phyloP scores from a whole-genome alignment of 176 grass and related monocot species.

The Paspalum vaginatum region DNA sequence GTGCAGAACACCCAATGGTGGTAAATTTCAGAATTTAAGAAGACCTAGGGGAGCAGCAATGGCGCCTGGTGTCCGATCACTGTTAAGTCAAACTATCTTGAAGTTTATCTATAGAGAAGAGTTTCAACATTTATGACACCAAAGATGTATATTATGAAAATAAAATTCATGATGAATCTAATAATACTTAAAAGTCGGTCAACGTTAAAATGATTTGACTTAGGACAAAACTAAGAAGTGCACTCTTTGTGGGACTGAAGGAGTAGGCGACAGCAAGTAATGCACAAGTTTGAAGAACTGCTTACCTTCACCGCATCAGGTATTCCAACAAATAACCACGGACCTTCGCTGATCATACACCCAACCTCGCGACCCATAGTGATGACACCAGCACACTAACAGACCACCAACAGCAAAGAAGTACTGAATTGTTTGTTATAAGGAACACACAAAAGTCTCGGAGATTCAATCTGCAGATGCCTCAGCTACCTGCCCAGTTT shows the following conservation, averaged over 20 bases:
- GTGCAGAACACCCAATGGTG: background rate
- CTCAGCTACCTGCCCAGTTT: slow-evolving; percentile 85
- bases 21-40: background rate
- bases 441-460: slow-evolving; percentile 23
- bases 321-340: slow-evolving; percentile 87
- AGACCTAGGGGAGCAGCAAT: background rate
- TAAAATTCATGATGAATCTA: too few species aligned
- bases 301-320: slow-evolving; percentile 85
- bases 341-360: slow-evolving; percentile 95
- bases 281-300: slow-evolving; percentile 9
- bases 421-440: slow-evolving; percentile 32
- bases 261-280: background rate
- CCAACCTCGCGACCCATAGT: slow-evolving; percentile 77
- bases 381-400: slow-evolving; percentile 67
- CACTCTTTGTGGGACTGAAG: too few species aligned
- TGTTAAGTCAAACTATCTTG: background rate
- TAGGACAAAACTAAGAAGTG: too few species aligned
- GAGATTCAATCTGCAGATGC: slow-evolving; percentile 38
- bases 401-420: slow-evolving; percentile 49
- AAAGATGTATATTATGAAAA: too few species aligned
- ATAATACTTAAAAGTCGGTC: too few species aligned
- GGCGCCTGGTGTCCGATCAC: background rate
- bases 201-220: too few species aligned
- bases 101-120: too few species aligned
- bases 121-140: too few species aligned